Conservation (phyloP, 805 yeast species). For the Candida oleophila region DNA sequence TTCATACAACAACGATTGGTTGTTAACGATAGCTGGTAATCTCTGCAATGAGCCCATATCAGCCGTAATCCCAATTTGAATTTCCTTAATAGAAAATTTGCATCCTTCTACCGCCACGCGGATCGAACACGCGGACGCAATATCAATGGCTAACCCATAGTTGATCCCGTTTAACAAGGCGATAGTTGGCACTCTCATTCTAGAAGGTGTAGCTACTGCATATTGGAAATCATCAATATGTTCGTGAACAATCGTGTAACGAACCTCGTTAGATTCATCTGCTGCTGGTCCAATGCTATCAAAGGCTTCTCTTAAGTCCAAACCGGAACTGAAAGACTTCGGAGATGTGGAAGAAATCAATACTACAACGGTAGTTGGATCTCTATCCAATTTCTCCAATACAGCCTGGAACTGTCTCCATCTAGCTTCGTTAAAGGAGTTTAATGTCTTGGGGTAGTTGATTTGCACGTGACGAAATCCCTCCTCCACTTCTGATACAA, state of each 20-base stretch:
- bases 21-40: conserved; percentile 52
- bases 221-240: conserved; percentile 59
- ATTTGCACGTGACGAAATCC: conserved; percentile 58
- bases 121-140: conserved; percentile 57
- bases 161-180: conserved; percentile 63
- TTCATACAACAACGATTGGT: conserved; percentile 58
- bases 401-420: conserved; percentile 58
- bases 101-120: conserved; percentile 55
- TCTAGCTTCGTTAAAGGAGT: conserved; percentile 54
- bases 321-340: conserved; percentile 60
- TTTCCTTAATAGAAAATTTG: conserved; percentile 61
- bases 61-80: conserved; percentile 72
- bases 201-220: conserved; percentile 47
- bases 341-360: conserved; percentile 56
- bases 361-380: conserved; percentile 49
- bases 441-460: conserved; percentile 59
- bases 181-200: conserved; percentile 60
- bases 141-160: conserved; percentile 69
- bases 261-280: conserved; percentile 15
- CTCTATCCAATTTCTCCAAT: conserved; percentile 44
- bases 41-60: conserved; percentile 79
- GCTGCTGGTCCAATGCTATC: conserved; percentile 4
- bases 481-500: conserved; percentile 42
- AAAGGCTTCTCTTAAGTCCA: conserved; percentile 49
- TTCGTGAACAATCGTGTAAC: conserved; percentile 21